Base-by-base conservation (phyloP, 768 basidiomycete genomes). In the Collybia mongolica region DNA sequence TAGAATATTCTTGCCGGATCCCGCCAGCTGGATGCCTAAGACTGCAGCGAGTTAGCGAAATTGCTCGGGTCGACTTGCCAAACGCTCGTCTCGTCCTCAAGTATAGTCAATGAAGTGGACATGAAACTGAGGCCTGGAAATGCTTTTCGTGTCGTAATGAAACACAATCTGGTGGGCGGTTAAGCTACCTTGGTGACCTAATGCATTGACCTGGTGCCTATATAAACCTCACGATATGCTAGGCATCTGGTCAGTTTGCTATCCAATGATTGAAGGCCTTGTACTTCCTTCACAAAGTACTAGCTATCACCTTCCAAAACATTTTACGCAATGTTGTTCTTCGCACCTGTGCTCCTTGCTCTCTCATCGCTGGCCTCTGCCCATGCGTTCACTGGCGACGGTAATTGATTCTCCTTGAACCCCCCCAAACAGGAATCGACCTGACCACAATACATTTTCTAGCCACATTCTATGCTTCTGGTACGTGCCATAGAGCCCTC, bases 361-460 rank as follows among this genome's bases (percentile, higher is more conserved):
- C 17, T 14, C 6, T 48, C 17, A n/a, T 29, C 26, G 17, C 36
- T 22, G 19, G 20, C 17, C 29, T 28, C 36, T 26, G 29, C 19
- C n/a, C 18, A 51, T 35, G 51, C 28, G 1, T 47, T 52, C 19
- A 14, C 46, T 24, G 45, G 51, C 19, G 15, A 47, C 15, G 32
- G 51, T 52, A 41, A 14, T 37, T 19, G 7, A 9, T 42, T 17
- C 39, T 24, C n/a, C 19, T 28, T 20, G 17, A 32, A 17, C 19
- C 44, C 32, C 18, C 19, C 3, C 0, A n/a, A 20, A 18, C 20
- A 24, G 9, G 19, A 14, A 9, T 17, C 6, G 23, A 11, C 18
- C 37, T 49, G 2, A 23, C 37, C 40, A n/a, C 8, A 36, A 46
- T 15, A 14, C 14, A 3, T 14, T 32, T 9, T 12, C 6, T 32